These are phyloP conservation scores for Cutaneotrichosporon daszewskae DNA, from an alignment of 1,284 basidiomycete species.

Conservation along the genomic window DNA sequence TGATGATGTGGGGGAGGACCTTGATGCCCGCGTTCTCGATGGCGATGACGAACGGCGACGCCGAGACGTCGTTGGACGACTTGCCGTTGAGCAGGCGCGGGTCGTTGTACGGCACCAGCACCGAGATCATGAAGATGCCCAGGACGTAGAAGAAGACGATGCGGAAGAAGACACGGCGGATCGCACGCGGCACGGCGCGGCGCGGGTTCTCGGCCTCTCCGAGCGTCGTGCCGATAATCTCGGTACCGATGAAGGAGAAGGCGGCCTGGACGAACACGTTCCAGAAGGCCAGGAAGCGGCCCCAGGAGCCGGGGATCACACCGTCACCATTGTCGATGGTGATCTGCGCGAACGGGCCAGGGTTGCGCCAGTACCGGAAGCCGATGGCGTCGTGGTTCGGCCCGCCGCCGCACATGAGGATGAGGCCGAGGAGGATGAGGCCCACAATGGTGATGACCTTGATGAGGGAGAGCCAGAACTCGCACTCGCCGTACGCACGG, in stretches of 20 bases:
- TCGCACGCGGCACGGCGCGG: conserved; percentile 71
- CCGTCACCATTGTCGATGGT: conserved; percentile 14
- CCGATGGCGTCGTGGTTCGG: conserved; percentile 50
- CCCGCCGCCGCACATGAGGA: conserved; percentile 66
- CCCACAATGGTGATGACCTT: conserved; percentile 34
- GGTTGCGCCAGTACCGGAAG: conserved; percentile 60
- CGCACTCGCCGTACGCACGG: conserved; percentile 33
- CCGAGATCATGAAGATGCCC: conserved; percentile 53
- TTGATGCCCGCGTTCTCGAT: conserved; percentile 69
- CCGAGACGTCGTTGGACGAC: conserved; percentile 53
- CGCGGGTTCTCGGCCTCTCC: conserved; percentile 59
- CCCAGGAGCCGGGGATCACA: conserved; percentile 38
- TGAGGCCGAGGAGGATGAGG: conserved; percentile 57
- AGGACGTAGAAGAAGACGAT: conserved; percentile 63
- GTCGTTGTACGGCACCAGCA: conserved; percentile 71
- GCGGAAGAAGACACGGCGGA: conserved; percentile 72
- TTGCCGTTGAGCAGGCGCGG: conserved; percentile 52
- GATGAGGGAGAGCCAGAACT: conserved; percentile 37
- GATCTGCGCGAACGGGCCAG: conserved; percentile 47
- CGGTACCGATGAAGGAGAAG: conserved; percentile 79
- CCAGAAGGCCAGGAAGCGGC: conserved; percentile 64
- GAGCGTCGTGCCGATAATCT: conserved; percentile 67
- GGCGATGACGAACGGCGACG: conserved; percentile 73
- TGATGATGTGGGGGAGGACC: conserved; percentile 53
- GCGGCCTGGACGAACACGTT: conserved; percentile 67